These are phyloP conservation scores for Candida tropicalis DNA, from an alignment of 1,139 yeast species.

Conservation along the genomic window DNA sequence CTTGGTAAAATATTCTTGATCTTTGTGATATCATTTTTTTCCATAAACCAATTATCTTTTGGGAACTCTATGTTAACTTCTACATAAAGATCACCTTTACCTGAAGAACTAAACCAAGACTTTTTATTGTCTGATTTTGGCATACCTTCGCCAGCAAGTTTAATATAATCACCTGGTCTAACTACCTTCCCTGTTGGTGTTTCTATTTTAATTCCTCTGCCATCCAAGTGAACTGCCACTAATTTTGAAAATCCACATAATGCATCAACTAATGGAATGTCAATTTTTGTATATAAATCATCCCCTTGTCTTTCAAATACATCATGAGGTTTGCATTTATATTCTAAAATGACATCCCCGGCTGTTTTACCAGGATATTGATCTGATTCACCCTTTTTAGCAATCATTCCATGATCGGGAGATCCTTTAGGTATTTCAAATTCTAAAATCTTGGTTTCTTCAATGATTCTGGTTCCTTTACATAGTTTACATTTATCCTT, in stretches of 20 bases:
- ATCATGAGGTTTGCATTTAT: constrained; percentile 49
- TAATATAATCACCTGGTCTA: constrained; percentile 73
- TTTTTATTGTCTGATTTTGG: constrained; percentile 50
- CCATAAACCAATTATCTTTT: constrained; percentile 75
- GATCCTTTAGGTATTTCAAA: constrained; percentile 80
- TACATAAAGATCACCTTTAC: constrained; percentile 75
- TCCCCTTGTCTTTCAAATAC: constrained; percentile 59
- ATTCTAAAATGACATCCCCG: constrained; percentile 75
- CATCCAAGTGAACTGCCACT: constrained; percentile 78
- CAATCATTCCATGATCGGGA: constrained; percentile 59
- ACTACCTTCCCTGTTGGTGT: constrained; percentile 78
- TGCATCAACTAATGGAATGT: constrained; percentile 76
- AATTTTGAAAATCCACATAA: constrained; percentile 76
- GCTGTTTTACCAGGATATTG: constrained; percentile 72
- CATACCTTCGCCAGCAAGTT: constrained; percentile 84
- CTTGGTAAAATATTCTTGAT: constrained; percentile 59
- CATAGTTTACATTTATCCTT: constrained; percentile 84
- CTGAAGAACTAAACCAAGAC: constrained; percentile 36
- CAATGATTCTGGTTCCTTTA: constrained; percentile 60
- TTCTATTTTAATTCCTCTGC: constrained; percentile 64
- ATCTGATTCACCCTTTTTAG: constrained; percentile 74
- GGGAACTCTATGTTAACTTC: constrained; percentile 81
- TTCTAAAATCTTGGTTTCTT: constrained; percentile 75
- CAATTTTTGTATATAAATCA: constrained; percentile 64
- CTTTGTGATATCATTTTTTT: constrained; percentile 58